Percentiles rank a stretch among this genome's conserved stretches.
phyloP scores from a whole-genome alignment of 1,284 basidiomycete genomes.

The Ustilago lituana region DNA sequence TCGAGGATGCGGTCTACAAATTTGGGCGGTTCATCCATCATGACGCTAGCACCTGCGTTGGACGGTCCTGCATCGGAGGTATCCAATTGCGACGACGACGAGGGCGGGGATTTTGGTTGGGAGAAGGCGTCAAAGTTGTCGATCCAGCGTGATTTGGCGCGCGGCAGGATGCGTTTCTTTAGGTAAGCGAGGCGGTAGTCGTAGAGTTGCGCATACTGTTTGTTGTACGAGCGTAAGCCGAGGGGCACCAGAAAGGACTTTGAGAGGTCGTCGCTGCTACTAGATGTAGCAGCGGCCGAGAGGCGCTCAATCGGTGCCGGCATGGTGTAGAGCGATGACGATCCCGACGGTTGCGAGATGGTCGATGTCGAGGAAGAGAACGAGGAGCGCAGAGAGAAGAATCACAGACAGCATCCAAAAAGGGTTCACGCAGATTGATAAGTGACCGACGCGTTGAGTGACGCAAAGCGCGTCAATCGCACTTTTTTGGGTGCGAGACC shows the following conservation, averaged over 20 bases:
- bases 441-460: constrained; percentile 35
- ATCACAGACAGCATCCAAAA: too few relatives aligned
- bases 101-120: constrained; percentile 27
- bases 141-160: constrained; percentile 46
- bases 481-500: constrained; percentile 15
- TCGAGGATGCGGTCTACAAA: constrained; percentile 87
- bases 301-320: constrained; percentile 27
- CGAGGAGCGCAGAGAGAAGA: constrained; percentile 1
- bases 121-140: constrained; percentile 35
- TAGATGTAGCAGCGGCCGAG: too few relatives aligned
- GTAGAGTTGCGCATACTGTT: constrained; percentile 65
- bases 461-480: constrained; percentile 21
- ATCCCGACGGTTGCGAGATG: not conserved
- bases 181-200: constrained; percentile 65
- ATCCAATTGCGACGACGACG: constrained; percentile 22
- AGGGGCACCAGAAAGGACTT: constrained; percentile 53
- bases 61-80: constrained; percentile 20
- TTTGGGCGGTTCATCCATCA: constrained; percentile 68
- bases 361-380: not conserved
- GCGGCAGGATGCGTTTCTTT: constrained; percentile 53
- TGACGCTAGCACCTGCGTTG: not conserved
- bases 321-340: constrained; percentile 12
- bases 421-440: too few relatives aligned
- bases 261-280: constrained; percentile 46
- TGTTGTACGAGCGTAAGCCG: constrained; percentile 53